These are phyloP conservation scores for Mallotus nudiflorus DNA, from an alignment of 345 rosid genomes.

Conservation along the genomic window DNA sequence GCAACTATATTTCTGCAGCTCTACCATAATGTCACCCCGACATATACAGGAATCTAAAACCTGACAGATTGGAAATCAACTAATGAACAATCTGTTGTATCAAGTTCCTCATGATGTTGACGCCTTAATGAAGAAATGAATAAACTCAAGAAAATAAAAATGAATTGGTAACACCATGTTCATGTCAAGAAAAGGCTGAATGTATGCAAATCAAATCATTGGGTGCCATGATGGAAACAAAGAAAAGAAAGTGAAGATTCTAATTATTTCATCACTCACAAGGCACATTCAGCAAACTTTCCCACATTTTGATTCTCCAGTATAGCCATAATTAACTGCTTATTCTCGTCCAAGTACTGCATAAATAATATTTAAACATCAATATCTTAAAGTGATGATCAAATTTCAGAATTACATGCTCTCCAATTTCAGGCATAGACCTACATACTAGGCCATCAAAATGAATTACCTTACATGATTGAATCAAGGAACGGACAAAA, in stretches of 20 bases:
- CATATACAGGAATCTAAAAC: too few species aligned
- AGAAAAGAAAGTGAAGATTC: background rate
- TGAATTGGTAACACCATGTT: background rate
- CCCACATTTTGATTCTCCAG: conserved; percentile 25
- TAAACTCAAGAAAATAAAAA: background rate
- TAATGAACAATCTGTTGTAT: background rate
- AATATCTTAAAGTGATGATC: background rate
- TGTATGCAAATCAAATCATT: background rate
- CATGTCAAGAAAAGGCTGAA: too few species aligned
- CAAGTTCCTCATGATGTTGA: background rate
- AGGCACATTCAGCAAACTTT: conserved; percentile 22
- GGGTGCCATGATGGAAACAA: conserved; percentile 6
- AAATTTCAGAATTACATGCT: background rate
- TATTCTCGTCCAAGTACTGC: conserved; percentile 29
- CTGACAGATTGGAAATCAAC: too few species aligned
- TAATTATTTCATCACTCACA: conserved; percentile 12
- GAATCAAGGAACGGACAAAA: too few species aligned
- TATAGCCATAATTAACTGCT: conserved; percentile 25
- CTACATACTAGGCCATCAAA: background rate
- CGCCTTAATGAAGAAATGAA: too few species aligned
- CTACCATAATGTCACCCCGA: too few species aligned
- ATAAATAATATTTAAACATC: too few species aligned
- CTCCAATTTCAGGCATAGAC: background rate
- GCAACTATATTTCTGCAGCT: too few species aligned
- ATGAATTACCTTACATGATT: background rate